A percentile compares a stretch with the other conserved stretches of the same genome.
These are phyloP conservation scores for Sordariomycetes sp. DNA, from an alignment of 2,329 filamentous ascomycete genomes.

Conservation along the genomic window DNA sequence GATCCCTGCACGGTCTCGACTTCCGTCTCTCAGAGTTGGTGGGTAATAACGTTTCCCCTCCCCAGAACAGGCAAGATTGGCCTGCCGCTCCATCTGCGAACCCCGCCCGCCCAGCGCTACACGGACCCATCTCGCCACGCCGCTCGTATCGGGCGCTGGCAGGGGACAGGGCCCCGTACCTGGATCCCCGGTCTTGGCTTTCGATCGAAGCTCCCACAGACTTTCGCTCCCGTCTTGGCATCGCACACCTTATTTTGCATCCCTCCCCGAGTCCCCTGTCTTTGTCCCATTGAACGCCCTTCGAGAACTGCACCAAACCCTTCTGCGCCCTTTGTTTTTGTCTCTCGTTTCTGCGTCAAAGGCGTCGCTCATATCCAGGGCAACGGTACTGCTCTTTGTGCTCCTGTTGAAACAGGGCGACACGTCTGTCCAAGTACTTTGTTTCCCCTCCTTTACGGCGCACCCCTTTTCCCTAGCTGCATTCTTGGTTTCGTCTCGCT, in stretches of 20 bases:
- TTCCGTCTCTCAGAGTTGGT: background rate
- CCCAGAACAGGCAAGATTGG: background rate
- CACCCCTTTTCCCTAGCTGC: background rate
- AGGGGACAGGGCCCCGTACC: background rate
- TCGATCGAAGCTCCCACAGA: background rate
- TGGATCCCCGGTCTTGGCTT: conserved; percentile 1
- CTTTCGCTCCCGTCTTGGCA: conserved; percentile 1
- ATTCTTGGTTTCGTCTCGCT: background rate
- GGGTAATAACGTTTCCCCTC: background rate
- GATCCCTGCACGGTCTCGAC: background rate
- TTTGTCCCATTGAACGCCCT: background rate
- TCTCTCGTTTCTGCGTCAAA: background rate
- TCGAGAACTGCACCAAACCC: background rate
- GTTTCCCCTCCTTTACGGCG: no score
- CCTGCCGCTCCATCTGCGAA: background rate
- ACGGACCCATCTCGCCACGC: background rate
- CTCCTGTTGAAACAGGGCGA: background rate
- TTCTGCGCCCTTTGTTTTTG: background rate
- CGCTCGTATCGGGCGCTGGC: background rate
- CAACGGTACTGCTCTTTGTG: background rate
- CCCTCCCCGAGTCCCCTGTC: background rate
- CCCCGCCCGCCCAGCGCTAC: background rate
- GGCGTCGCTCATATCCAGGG: background rate
- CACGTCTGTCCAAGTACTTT: background rate
- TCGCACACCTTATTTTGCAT: conserved; percentile 1